These are phyloP conservation scores for Dictyostelium capitatum DNA, from an alignment of 78 protist genomes.

Conservation along the genomic window DNA sequence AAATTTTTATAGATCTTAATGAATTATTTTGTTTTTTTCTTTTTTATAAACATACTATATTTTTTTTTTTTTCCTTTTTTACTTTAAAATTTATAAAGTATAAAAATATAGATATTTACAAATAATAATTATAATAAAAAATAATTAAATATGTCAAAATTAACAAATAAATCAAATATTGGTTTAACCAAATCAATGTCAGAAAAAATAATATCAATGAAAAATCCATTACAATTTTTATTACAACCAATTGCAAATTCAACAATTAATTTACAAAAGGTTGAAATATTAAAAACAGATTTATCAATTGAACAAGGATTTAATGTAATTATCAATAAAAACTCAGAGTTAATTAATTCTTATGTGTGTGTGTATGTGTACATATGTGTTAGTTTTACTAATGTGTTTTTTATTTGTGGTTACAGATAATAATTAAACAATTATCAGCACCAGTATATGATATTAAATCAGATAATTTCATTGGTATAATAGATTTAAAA, in stretches of 20 bases:
- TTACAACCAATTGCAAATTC: conserved; percentile 32
- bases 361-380: too few species aligned
- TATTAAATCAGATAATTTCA: conserved; percentile 10
- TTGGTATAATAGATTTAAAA: conserved; percentile 50
- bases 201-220: not conserved
- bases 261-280: not conserved
- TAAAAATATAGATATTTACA: too few species aligned
- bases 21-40: not conserved
- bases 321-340: conserved; percentile 1
- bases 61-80: not conserved
- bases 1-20: not conserved
- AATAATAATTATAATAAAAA: not conserved
- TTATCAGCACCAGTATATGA: conserved; percentile 73
- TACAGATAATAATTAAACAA: conserved; percentile 10
- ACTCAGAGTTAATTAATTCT: too few species aligned
- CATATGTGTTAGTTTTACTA: not conserved
- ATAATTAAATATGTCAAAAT: conserved; percentile 2
- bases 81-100: not conserved
- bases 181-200: not conserved
- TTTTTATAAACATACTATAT: not conserved
- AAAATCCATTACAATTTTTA: conserved; percentile 15
- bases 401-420: not conserved
- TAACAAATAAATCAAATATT: not conserved
- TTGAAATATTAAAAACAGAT: conserved; percentile 16
- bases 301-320: conserved; percentile 54